Evolutionary conservation across 129 eudicot genomes (phyloP).

Genomic region (Pseudognaphalium luteoalbum): DNA sequence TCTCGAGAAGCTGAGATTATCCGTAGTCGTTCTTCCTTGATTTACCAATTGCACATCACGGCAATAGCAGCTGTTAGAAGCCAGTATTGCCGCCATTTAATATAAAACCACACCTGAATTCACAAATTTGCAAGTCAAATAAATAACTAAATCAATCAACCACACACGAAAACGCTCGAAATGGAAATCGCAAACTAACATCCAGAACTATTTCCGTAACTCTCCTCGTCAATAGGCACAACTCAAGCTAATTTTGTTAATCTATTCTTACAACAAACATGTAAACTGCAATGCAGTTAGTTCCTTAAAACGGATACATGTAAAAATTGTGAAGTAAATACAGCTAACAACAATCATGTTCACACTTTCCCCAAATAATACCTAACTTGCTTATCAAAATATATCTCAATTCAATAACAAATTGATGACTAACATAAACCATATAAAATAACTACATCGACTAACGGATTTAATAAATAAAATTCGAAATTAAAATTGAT

Average conservation of each 20-base stretch:
- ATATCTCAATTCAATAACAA: not conserved
- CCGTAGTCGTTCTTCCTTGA: slow-evolving; percentile 40
- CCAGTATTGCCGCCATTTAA: slow-evolving; percentile 79
- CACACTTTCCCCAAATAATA: slow-evolving; percentile 6
- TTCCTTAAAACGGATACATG: not conserved
- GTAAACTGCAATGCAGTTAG: slow-evolving; percentile 23
- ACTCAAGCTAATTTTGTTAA: not conserved
- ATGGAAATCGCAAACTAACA: not conserved
- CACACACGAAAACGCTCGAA: slow-evolving; percentile 3
- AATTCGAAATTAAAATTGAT: slow-evolving; percentile 1
- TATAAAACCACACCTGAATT: slow-evolving; percentile 30
- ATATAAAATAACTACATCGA: not conserved
- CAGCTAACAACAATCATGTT: not conserved
- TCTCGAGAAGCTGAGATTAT: slow-evolving; percentile 52
- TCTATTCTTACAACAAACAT: not conserved
- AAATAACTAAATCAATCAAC: slow-evolving; percentile 13
- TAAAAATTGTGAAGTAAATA: not conserved
- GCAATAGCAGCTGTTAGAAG: slow-evolving; percentile 78
- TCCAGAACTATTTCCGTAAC: not conserved
- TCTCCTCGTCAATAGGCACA: not conserved
- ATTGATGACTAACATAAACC: slow-evolving; percentile 17
- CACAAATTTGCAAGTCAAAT: slow-evolving; percentile 20
- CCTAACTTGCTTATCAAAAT: not conserved
- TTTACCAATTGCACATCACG: slow-evolving; percentile 41
- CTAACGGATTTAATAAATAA: not conserved